phyloP scores from a whole-genome alignment of 257 asterid genomes.

The Paraleonurus japonicus region DNA sequence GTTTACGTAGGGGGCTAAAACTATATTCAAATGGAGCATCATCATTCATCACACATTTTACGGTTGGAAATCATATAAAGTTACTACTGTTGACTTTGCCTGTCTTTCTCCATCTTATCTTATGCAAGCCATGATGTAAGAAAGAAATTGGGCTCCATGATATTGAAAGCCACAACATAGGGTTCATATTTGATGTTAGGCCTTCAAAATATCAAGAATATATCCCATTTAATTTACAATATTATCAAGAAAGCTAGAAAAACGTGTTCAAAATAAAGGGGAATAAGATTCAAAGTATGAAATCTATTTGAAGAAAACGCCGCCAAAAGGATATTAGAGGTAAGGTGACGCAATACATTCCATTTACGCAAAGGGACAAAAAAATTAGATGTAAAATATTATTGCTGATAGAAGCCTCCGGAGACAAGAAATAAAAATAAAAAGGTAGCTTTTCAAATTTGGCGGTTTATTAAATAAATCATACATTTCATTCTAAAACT shows the following conservation, averaged over 20 bases:
- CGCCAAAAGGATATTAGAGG: not conserved
- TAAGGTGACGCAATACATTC: conserved; percentile 28
- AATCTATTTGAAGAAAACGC: conserved; percentile 21
- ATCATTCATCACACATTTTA: not conserved
- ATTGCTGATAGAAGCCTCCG: not conserved
- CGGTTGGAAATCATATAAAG: not conserved
- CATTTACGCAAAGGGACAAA: conserved; percentile 7
- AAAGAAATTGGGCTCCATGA: too few species aligned
- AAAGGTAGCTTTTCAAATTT: conserved; percentile 21
- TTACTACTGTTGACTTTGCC: not conserved
- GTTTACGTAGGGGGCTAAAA: not conserved
- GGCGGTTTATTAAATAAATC: conserved; percentile 26
- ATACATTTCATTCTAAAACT: not conserved
- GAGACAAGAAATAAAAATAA: not conserved
- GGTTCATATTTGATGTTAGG: too few species aligned
- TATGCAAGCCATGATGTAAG: conserved; percentile 10
- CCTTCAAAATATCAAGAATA: not conserved
- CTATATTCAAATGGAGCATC: conserved; percentile 18
- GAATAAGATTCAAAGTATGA: conserved; percentile 19
- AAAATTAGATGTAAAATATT: not conserved
- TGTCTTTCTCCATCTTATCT: conserved; percentile 20
- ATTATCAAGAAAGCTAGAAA: not conserved
- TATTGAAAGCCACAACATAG: too few species aligned
- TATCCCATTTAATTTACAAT: not conserved
- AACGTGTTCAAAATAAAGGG: not conserved